Base-by-base conservation (phyloP, 1,284 basidiomycete species). In the Agaricales sp. region DNA sequence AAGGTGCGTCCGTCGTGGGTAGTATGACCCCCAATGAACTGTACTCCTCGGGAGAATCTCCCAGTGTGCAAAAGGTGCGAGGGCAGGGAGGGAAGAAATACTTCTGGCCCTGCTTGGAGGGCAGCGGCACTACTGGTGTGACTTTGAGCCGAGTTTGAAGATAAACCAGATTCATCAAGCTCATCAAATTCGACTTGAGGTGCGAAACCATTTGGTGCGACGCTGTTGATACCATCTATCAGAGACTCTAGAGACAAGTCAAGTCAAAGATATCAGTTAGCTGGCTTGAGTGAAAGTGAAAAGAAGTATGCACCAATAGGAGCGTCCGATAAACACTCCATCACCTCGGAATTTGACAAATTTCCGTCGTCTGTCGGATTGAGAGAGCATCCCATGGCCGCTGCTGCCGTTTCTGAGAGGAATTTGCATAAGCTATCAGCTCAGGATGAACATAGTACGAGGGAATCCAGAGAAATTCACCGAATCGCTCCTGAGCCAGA, bases 1-100 rank as follows among this genome's bases (percentile, higher is more conserved):
- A 73, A 73, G 2, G 67, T 69, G 21, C 60, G 62, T 6, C 70
- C 70, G 48, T 73, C 70, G 16, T 68, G 67, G 0, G 68, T 68
- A 52, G 68, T 71, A 51, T 73, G 70, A 1, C 72, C 71, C 20
- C 66, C 71, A 3, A 68, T 57, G 51, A 69, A 67, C 3, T 72
- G 68, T 1, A 73, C 67, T 2, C 58, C 51, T 47, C 49, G 30
- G 11, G 30, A 59, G 52, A 73, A 70, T 25, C 64, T 67, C 2
- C 69, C 67, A 1, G 58, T 43, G 2, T 61, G 48, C 39, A 74
- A 67, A 8, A 74, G 61, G 3, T 61, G 59, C 1, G 69, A 69
- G 3, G 72, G 70, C 30, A 70, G 61, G 39, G 67, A 66, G 2
- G 70, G 70, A 3, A 74, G 59, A 58, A 73, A 65, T 0, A n/a